Base-by-base conservation (phyloP, 2,329 filamentous ascomycete genomes). In the Fusarium sp. region DNA sequence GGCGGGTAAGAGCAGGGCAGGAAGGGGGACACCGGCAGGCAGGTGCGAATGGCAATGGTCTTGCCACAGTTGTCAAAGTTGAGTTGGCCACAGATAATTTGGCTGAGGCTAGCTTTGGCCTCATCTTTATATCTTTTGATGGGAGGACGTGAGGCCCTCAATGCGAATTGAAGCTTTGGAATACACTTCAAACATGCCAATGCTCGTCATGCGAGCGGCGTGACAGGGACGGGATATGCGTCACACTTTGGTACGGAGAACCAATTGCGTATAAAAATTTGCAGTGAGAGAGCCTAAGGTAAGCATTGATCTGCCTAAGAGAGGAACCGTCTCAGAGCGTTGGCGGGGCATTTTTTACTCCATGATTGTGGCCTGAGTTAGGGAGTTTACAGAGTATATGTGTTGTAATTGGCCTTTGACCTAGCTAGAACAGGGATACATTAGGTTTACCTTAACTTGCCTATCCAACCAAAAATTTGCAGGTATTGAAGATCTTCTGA, bases 61-160 rank as follows among this genome's bases (percentile, higher is more conserved):
- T 63, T 49, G 65, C 54, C 54, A 66, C 56, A 55, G 68, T 59
- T 55, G 56, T 62, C 50, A 66, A 60, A 41, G 57, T 56, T 58
- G 61, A 60, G 46, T 63, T 67, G 61, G 63, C 70, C 71, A 64
- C 64, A 57, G 60, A 53, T 41, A 73, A 61, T 69, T 73, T 75
- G 66, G 70, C 64, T 61, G 63, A 61, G 47, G 64, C 55, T 69
- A 55, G 31, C 57, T 61, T 69, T 68, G 63, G 58, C 64, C 69
- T 75, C 73, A 75, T 75, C 46, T 68, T 65, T 71, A 56, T 65
- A 64, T 49, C 29, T 50, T 52, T 68, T 67, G 59, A 59, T 68
- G 62, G 50, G 49, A 66, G 52, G 57, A 67, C 55, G 66, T 50
- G 63, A 73, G 54, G 63, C 49, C 63, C 65, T 69, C 52, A 24